Conservation (phyloP, 768 basidiomycete genomes). For the Mycena galericulata region DNA sequence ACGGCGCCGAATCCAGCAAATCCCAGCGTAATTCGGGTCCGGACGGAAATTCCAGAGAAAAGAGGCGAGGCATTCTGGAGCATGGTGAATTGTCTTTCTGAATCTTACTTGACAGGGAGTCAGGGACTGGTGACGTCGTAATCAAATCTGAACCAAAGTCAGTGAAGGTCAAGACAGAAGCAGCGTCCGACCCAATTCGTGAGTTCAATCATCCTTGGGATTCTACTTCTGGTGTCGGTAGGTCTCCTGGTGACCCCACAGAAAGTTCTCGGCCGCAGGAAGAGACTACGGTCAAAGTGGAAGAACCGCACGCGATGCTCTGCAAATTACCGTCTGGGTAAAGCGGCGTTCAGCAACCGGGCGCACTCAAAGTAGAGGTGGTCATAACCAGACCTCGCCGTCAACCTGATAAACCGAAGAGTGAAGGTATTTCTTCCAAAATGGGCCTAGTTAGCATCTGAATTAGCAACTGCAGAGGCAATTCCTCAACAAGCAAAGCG, state of each 20-base stretch:
- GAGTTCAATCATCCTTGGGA: neutral
- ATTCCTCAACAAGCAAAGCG: too few species aligned
- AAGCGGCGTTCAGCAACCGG: neutral
- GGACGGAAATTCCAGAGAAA: neutral
- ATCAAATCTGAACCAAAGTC: neutral
- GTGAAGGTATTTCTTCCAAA: too few species aligned
- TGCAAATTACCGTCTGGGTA: neutral
- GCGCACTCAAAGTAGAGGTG: neutral
- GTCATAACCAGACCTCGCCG: neutral
- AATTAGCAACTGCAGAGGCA: too few species aligned
- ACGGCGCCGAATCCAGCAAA: too few species aligned
- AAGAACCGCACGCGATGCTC: neutral
- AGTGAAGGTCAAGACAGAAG: neutral
- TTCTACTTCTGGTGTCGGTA: neutral
- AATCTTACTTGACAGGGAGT: neutral
- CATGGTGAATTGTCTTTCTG: neutral
- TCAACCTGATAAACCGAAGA: too few species aligned
- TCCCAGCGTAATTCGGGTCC: too few species aligned
- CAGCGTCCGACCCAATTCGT: neutral
- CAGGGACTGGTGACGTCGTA: too few species aligned
- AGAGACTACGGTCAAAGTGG: neutral
- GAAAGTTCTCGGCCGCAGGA: neutral
- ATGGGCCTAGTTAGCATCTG: neutral
- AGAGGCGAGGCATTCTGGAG: neutral
- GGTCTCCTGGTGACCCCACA: neutral